Percentiles rank a stretch among this genome's conserved stretches.
phyloP scores from a whole-genome alignment of 1,139 yeast species.

The Geotrichum phurueaensis region DNA sequence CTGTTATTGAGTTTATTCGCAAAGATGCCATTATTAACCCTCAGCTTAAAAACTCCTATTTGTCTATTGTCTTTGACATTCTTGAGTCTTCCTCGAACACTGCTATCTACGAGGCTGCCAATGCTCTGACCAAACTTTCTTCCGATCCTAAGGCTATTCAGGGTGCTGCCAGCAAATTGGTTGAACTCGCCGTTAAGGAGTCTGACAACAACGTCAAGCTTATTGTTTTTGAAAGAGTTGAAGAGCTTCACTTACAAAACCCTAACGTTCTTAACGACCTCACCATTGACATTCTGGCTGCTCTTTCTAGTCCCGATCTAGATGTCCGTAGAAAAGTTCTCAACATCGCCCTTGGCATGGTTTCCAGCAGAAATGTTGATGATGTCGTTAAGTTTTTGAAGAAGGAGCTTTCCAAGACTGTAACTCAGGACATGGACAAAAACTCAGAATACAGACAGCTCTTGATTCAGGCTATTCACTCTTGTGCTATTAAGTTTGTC shows the following conservation, averaged over 20 bases:
- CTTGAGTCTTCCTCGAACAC: slow-evolving; percentile 67
- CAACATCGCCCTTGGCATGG: slow-evolving; percentile 71
- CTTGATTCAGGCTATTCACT: slow-evolving; percentile 81
- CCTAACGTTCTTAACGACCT: slow-evolving; percentile 85
- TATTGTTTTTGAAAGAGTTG: slow-evolving; percentile 82
- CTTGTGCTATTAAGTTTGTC: slow-evolving; percentile 78
- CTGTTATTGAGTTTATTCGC: slow-evolving; percentile 86
- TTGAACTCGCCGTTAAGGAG: slow-evolving; percentile 85
- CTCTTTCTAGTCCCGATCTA: slow-evolving; percentile 78
- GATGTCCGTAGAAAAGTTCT: slow-evolving; percentile 88
- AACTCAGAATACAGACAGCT: slow-evolving; percentile 82
- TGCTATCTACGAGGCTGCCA: slow-evolving; percentile 88
- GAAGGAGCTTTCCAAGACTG: slow-evolving; percentile 78
- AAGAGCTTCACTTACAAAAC: slow-evolving; percentile 63
- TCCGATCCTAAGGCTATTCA: slow-evolving; percentile 61
- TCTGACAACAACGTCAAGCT: slow-evolving; percentile 90
- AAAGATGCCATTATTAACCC: slow-evolving; percentile 65
- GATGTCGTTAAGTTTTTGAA: slow-evolving; percentile 87
- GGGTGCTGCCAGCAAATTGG: slow-evolving; percentile 76
- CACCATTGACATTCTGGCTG: slow-evolving; percentile 79
- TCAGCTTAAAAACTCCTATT: slow-evolving; percentile 62
- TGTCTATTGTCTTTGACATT: slow-evolving; percentile 65
- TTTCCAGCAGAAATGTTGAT: slow-evolving; percentile 84
- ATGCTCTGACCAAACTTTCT: slow-evolving; percentile 71
- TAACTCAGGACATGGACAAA: slow-evolving; percentile 61